Evolutionary conservation across 306 rosid genomes (phyloP).

Genomic region (Prunus salicina): DNA sequence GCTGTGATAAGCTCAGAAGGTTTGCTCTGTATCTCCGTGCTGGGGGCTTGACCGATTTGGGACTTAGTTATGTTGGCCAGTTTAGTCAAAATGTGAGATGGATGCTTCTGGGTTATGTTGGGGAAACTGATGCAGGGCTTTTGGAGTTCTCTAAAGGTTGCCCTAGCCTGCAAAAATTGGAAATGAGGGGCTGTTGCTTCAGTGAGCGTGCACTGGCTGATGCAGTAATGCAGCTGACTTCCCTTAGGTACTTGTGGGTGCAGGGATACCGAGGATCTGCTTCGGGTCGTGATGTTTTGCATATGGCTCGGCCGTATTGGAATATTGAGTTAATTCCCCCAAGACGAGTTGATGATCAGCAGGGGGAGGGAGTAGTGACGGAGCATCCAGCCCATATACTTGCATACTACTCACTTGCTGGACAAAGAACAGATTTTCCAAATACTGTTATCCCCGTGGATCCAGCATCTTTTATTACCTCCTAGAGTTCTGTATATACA

Average conservation of each 20-base stretch:
- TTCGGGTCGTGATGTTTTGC: conserved; percentile 65
- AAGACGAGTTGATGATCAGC: conserved; percentile 32
- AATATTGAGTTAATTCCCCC: conserved; percentile 84
- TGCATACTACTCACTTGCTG: conserved; percentile 97
- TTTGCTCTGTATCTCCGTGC: conserved; percentile 86
- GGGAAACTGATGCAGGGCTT: conserved; percentile 82
- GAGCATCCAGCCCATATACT: conserved; percentile 92
- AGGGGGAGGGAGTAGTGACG: conserved; percentile 15
- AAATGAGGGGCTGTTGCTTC: conserved; percentile 91
- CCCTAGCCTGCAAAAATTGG: conserved; percentile 89
- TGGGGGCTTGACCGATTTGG: conserved; percentile 78
- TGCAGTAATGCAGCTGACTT: conserved; percentile 58
- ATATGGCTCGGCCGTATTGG: conserved; percentile 87
- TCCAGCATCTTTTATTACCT: conserved; percentile 30
- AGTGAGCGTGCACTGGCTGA: conserved; percentile 78
- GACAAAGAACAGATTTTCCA: conserved; percentile 85
- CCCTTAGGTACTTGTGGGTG: conserved; percentile 91
- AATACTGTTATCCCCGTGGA: conserved; percentile 63
- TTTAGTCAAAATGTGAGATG: conserved; percentile 89
- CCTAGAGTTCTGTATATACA: conserved; percentile 51
- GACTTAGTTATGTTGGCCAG: conserved; percentile 73
- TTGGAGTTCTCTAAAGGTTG: conserved; percentile 75
- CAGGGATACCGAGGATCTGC: conserved; percentile 76
- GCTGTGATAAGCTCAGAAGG: conserved; percentile 77
- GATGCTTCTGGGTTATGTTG: conserved; percentile 96